Conservation (phyloP, 495 filamentous ascomycete species). For the Antarctomyces pellizariae region DNA sequence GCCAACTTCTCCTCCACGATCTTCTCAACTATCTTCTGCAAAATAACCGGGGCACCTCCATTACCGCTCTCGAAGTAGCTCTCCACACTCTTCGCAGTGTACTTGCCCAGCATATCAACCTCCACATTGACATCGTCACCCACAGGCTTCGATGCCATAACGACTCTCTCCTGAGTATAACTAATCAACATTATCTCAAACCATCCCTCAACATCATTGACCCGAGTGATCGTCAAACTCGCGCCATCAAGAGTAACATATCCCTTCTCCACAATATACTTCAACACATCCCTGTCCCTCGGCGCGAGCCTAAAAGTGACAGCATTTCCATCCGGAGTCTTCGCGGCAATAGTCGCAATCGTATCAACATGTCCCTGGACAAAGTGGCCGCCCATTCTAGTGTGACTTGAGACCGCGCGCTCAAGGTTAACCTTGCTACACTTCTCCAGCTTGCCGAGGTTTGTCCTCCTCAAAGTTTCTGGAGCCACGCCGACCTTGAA, state of each 20-base stretch:
- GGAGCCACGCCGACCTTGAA: conserved; percentile 94
- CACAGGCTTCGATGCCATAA: conserved; percentile 55
- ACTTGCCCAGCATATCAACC: conserved; percentile 97
- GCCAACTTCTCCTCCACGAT: conserved; percentile 58
- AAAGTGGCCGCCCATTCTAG: conserved; percentile 74
- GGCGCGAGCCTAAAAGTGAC: conserved; percentile 66
- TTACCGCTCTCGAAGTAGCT: conserved; percentile 34
- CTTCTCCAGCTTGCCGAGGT: conserved; percentile 47
- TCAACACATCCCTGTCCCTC: conserved; percentile 34
- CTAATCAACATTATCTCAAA: conserved; percentile 98
- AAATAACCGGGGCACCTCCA: conserved; percentile 32
- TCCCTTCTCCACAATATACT: conserved; percentile 89
- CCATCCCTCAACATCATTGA: conserved; percentile 55
- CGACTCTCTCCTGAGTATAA: conserved; percentile 90
- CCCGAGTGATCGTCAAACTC: conserved; percentile 73
- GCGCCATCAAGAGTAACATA: conserved; percentile 93
- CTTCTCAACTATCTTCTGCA: conserved; percentile 67
- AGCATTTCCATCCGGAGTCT: conserved; percentile 65
- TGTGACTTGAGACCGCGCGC: conserved; percentile 65
- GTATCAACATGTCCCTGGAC: conserved; percentile 91
- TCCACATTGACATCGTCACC: conserved; percentile 89
- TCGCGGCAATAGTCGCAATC: conserved; percentile 42
- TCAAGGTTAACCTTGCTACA: conserved; percentile 61
- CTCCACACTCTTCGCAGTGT: conserved; percentile 82
- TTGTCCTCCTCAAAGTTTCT: conserved; percentile 89